Conservation (phyloP, 2,329 filamentous ascomycete genomes). For the Aspergillus vadensis region DNA sequence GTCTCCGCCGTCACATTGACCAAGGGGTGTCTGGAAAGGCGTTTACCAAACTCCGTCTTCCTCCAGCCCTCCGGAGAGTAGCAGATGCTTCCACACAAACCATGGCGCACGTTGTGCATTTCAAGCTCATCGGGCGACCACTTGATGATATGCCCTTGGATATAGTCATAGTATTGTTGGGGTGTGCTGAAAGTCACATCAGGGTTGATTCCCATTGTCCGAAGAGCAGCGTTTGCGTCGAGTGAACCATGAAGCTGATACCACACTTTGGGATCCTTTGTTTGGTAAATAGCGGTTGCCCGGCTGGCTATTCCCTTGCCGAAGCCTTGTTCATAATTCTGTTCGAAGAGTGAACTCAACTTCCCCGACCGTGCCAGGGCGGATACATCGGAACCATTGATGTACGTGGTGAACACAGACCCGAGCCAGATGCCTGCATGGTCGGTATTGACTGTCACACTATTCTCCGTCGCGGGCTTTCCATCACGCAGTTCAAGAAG, state of each 20-base stretch:
- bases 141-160: conserved; percentile 32
- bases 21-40: conserved; percentile 45
- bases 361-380: conserved; percentile 32
- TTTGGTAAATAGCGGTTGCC: conserved; percentile 52
- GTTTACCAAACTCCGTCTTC: conserved; percentile 48
- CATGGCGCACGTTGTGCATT: conserved; percentile 44
- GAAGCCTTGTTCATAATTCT: conserved; percentile 46
- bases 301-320: conserved; percentile 40
- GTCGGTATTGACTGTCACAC: conserved; percentile 50
- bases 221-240: conserved; percentile 46
- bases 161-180: conserved; percentile 26
- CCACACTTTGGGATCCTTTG: conserved; percentile 49
- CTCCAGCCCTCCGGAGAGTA: conserved; percentile 50
- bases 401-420: conserved; percentile 40
- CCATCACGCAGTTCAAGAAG: conserved; percentile 33
- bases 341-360: conserved; percentile 31
- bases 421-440: conserved; percentile 51
- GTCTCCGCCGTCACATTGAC: conserved; percentile 43
- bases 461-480: conserved; percentile 10
- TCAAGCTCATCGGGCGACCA: conserved; percentile 47
- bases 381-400: conserved; percentile 42
- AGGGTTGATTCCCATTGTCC: conserved; percentile 50
- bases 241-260: conserved; percentile 57
- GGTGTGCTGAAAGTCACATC: conserved; percentile 14
- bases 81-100: conserved; percentile 49